Evolutionary conservation across 73 alveolate species (phyloP).

Genomic region (Paramecium sonneborni): DNA sequence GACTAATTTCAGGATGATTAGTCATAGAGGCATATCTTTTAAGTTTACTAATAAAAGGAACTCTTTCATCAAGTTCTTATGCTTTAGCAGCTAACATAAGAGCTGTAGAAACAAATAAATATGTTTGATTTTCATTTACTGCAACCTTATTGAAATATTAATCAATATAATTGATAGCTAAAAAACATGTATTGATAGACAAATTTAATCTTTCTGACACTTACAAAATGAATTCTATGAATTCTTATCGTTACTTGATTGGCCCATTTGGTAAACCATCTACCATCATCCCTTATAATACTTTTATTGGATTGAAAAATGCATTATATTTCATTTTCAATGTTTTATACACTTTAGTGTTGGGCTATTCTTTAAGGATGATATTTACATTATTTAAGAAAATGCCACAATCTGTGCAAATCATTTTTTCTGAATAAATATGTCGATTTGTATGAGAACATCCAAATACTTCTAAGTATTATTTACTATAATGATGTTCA

Average conservation of each 20-base stretch:
- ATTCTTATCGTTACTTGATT: not conserved
- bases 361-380: not conserved
- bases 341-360: not conserved
- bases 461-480: slow-evolving; percentile 26
- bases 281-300: not conserved
- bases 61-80: slow-evolving; percentile 66
- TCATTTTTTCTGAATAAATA: not conserved
- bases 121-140: not conserved
- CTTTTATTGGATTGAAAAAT: slow-evolving; percentile 9
- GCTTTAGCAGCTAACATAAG: slow-evolving; percentile 62
- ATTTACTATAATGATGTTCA: slow-evolving; percentile 20
- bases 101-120: slow-evolving; percentile 18
- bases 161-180: slow-evolving; percentile 33
- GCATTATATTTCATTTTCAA: slow-evolving; percentile 25
- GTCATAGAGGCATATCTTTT: slow-evolving; percentile 58
- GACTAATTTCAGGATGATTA: slow-evolving; percentile 37
- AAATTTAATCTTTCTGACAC: slow-evolving; percentile 31
- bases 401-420: slow-evolving; percentile 26
- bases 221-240: slow-evolving; percentile 21
- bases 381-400: slow-evolving; percentile 11
- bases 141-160: not conserved
- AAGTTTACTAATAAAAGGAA: slow-evolving; percentile 64
- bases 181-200: not conserved
- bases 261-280: not conserved
- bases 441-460: not conserved